Percentiles rank a stretch among this genome's conserved stretches.
Conservation (phyloP, 257 asterid species). For the Avicennia marina region DNA sequence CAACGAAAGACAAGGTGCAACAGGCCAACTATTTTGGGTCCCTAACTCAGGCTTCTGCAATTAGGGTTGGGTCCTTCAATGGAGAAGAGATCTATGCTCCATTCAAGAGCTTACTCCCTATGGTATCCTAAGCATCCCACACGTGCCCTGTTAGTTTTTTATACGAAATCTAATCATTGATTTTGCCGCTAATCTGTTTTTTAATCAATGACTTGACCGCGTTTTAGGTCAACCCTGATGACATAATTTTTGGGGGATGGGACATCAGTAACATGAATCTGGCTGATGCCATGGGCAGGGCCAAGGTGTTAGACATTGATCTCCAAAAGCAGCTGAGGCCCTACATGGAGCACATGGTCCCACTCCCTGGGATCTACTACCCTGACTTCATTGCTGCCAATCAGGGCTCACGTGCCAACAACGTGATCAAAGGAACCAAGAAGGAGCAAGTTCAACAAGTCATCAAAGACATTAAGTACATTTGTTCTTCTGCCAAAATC, state of each 20-base stretch:
- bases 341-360: conserved; percentile 98
- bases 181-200: not conserved
- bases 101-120: conserved; percentile 90
- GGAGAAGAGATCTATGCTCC: conserved; percentile 99
- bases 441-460: conserved; percentile 77
- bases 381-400: conserved; percentile 99
- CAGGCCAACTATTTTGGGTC: conserved; percentile 95
- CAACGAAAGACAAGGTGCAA: conserved; percentile 89
- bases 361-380: conserved; percentile 93
- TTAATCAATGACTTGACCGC: conserved; percentile 15
- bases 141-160: not conserved
- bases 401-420: conserved; percentile 90
- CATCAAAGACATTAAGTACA: conserved; percentile 85
- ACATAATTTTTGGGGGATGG: conserved; percentile 96
- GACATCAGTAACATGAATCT: conserved; percentile 92
- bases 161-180: too few relatives aligned
- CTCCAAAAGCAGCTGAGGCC: conserved; percentile 93
- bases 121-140: conserved; percentile 39
- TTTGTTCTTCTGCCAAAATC: too few relatives aligned
- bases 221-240: conserved; percentile 83
- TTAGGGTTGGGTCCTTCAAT: conserved; percentile 87
- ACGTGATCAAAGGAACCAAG: conserved; percentile 80
- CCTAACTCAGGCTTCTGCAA: conserved; percentile 86
- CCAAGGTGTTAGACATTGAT: conserved; percentile 86
- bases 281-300: conserved; percentile 98